These are phyloP conservation scores for Trametes maxima DNA, from an alignment of 768 basidiomycete genomes.

Conservation along the genomic window DNA sequence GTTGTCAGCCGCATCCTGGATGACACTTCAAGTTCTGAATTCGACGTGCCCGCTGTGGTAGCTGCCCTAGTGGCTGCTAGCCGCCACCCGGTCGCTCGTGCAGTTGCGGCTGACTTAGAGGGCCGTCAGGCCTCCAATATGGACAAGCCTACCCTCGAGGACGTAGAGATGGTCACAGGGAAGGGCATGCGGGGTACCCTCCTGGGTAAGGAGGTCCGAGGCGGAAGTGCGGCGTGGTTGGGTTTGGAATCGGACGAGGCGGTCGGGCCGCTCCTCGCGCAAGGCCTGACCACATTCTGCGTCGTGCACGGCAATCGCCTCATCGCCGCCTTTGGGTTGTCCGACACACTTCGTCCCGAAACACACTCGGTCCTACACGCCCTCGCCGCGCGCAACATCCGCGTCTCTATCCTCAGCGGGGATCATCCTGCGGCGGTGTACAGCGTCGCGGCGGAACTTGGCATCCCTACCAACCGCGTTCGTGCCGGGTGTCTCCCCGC, in stretches of 20 bases:
- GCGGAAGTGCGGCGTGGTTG: constrained; percentile 42
- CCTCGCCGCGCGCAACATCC: constrained; percentile 39
- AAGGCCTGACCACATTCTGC: constrained; percentile 49
- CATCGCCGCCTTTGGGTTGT: constrained; percentile 42
- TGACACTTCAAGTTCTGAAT: neutral
- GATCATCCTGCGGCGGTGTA: constrained; percentile 48
- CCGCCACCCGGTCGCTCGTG: constrained; percentile 40
- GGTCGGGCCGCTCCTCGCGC: constrained; percentile 37
- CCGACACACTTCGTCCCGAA: constrained; percentile 49
- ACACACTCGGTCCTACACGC: constrained; percentile 39
- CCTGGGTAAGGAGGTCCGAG: constrained; percentile 36
- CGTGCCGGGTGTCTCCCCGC: constrained; percentile 48
- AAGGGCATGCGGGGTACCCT: constrained; percentile 40
- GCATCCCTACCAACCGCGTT: constrained; percentile 40
- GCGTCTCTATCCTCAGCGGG: constrained; percentile 52
- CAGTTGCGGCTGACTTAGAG: constrained; percentile 36
- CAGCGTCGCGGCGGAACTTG: constrained; percentile 43
- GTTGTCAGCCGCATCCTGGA: constrained; percentile 39
- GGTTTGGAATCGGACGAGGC: constrained; percentile 31
- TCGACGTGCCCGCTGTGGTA: constrained; percentile 23
- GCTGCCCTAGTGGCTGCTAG: constrained; percentile 36
- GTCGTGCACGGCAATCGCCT: constrained; percentile 33
- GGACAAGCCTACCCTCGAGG: constrained; percentile 10
- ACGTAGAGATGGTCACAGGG: constrained; percentile 37
- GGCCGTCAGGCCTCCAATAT: neutral